phyloP scores from a whole-genome alignment of 306 rosid species.

The Pterocarpus santalinus region DNA sequence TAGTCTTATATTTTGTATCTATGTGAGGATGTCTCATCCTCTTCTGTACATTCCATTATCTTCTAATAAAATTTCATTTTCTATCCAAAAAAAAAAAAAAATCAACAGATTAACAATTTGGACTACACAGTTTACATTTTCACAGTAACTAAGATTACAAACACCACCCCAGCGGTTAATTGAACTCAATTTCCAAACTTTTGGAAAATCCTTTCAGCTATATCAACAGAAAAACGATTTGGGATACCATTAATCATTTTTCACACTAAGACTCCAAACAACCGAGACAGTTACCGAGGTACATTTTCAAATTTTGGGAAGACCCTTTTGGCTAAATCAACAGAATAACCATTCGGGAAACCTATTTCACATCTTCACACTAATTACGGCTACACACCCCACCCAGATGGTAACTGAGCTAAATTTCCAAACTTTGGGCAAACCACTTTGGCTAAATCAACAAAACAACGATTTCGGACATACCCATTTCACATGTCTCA shows the following conservation, averaged over 20 bases:
- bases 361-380: conserved; percentile 17
- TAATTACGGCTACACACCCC: background rate
- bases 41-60: too few relatives aligned
- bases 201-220: background rate
- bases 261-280: conserved; percentile 7
- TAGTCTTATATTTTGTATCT: too few relatives aligned
- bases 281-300: background rate
- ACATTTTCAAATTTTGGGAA: conserved; percentile 2
- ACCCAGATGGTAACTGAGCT: background rate
- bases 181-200: background rate
- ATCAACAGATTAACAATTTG: background rate
- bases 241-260: background rate
- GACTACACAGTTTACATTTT: background rate
- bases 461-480: background rate
- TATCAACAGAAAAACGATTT: background rate
- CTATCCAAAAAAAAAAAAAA: too few relatives aligned
- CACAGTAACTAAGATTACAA: background rate
- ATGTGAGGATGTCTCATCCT: too few relatives aligned
- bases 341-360: conserved; percentile 2
- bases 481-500: background rate
- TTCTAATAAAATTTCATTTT: too few relatives aligned
- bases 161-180: background rate
- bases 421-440: background rate
- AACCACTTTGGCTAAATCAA: background rate
- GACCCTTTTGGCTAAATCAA: conserved; percentile 6